These are phyloP conservation scores for Fusarium compactum DNA, from an alignment of 2,329 filamentous ascomycete species.

Conservation along the genomic window DNA sequence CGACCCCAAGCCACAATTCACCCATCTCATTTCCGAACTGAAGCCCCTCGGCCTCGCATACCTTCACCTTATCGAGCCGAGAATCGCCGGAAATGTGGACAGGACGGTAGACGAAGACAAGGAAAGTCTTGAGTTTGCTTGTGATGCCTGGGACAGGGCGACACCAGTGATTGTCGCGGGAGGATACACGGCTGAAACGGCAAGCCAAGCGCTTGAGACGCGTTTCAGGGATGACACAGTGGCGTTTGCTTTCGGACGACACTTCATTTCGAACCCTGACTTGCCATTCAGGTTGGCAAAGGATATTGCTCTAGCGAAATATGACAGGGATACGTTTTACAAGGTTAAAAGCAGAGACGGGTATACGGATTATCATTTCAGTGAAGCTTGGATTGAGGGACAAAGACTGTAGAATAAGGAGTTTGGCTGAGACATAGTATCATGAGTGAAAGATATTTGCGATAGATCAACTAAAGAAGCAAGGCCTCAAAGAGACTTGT, in stretches of 20 bases:
- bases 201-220: constrained; percentile 47
- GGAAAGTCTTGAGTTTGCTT: constrained; percentile 49
- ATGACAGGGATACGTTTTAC: constrained; percentile 48
- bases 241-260: constrained; percentile 49
- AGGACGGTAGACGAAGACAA: constrained; percentile 50
- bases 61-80: constrained; percentile 70
- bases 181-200: constrained; percentile 47
- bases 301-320: constrained; percentile 38
- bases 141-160: constrained; percentile 46
- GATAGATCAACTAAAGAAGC: background rate
- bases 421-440: background rate
- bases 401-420: background rate
- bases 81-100: constrained; percentile 59
- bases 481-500: background rate
- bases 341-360: constrained; percentile 35
- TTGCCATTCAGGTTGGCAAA: constrained; percentile 38
- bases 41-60: constrained; percentile 68
- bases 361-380: constrained; percentile 46
- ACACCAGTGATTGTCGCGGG: constrained; percentile 52
- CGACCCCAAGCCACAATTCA: constrained; percentile 70
- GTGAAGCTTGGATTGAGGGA: background rate
- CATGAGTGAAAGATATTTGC: background rate
- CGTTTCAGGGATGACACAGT: constrained; percentile 45
- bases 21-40: constrained; percentile 64
- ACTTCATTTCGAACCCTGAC: constrained; percentile 48